Conservation (phyloP, 1,139 yeast genomes). For the Saccharomycopsis hybrid region DNA sequence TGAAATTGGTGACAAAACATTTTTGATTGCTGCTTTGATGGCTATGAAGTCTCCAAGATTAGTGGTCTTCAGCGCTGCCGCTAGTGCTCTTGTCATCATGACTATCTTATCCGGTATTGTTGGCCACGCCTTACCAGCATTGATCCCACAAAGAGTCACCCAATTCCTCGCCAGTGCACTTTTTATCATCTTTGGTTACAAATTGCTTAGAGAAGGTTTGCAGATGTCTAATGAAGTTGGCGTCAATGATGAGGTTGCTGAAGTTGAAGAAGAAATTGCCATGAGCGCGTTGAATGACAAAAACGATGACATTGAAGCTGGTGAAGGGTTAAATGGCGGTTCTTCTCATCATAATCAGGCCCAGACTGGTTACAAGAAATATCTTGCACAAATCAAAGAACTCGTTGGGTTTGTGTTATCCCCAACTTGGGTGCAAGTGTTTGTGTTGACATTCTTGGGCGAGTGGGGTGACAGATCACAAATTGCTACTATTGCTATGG, state of each 20-base stretch:
- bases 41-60: conserved; percentile 88
- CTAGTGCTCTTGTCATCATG: conserved; percentile 83
- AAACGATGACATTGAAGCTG: conserved; percentile 53
- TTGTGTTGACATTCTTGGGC: conserved; percentile 92
- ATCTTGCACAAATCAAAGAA: conserved; percentile 32
- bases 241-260: conserved; percentile 92
- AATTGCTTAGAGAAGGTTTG: conserved; percentile 72
- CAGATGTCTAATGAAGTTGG: conserved; percentile 76
- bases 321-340: conserved; percentile 25
- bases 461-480: conserved; percentile 99
- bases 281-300: conserved; percentile 49
- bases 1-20: conserved; percentile 96
- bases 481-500: conserved; percentile 97
- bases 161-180: conserved; percentile 75
- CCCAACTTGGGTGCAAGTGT: conserved; percentile 92
- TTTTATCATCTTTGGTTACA: conserved; percentile 78
- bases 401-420: conserved; percentile 63
- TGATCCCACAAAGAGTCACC: conserved; percentile 74
- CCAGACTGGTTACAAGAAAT: conserved; percentile 10
- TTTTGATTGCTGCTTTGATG: conserved; percentile 93
- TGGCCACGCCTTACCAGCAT: conserved; percentile 85
- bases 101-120: conserved; percentile 83
- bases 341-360: background rate
- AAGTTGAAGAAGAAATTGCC: conserved; percentile 90
- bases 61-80: conserved; percentile 83